Percentiles rank a stretch among this genome's conserved stretches.
phyloP scores from a whole-genome alignment of 148 eudicot genomes.

The Rhododendron mucronatum region DNA sequence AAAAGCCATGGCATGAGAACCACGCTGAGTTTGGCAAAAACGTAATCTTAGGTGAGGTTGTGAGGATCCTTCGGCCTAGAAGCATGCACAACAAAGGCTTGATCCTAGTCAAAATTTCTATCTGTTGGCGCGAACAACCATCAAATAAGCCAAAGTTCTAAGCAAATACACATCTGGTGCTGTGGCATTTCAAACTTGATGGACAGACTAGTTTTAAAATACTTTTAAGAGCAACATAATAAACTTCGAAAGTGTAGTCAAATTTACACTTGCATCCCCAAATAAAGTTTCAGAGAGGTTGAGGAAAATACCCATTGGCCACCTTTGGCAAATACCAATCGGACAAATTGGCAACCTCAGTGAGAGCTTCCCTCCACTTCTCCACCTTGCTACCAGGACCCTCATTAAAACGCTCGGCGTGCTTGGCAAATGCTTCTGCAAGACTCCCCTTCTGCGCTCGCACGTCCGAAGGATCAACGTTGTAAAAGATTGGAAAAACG shows the following conservation, averaged over 20 bases:
- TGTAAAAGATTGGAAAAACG: no score
- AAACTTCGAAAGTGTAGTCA: neutral
- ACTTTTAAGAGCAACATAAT: neutral
- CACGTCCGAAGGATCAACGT: no score
- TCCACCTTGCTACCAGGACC: neutral
- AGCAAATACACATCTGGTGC: neutral
- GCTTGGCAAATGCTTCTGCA: conserved; percentile 1
- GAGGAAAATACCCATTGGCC: neutral
- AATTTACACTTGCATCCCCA: neutral
- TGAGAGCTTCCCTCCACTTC: neutral
- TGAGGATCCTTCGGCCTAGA: neutral
- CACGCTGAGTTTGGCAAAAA: neutral
- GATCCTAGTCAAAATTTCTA: neutral
- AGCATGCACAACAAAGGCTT: neutral
- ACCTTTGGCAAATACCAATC: neutral
- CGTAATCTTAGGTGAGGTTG: neutral
- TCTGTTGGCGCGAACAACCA: neutral
- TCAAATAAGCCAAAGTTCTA: neutral
- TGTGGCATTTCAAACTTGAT: neutral
- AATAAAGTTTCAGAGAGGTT: neutral
- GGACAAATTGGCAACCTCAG: neutral
- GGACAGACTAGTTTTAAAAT: neutral
- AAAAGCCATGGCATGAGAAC: neutral
- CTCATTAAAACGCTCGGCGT: neutral
- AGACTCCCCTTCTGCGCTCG: neutral